Evolutionary conservation across 2,329 filamentous ascomycete genomes (phyloP).

Genomic region (Claviceps arundinis): DNA sequence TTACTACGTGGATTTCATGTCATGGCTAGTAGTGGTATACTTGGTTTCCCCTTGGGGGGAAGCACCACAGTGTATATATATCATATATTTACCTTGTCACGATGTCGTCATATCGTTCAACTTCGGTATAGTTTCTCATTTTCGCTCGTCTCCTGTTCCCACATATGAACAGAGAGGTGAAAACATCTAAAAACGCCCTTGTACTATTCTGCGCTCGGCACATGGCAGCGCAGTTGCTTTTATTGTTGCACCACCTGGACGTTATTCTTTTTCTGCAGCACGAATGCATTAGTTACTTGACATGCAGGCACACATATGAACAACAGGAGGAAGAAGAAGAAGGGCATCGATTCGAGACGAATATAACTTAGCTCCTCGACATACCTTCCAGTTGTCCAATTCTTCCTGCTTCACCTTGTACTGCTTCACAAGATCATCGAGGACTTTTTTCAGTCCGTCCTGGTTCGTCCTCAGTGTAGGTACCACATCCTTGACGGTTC

Average conservation of each 20-base stretch:
- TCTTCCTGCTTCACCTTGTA: slow-evolving; percentile 92
- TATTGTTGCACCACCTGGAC: slow-evolving; percentile 73
- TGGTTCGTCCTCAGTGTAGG: slow-evolving; percentile 87
- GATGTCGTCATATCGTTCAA: background rate
- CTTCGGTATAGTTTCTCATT: background rate
- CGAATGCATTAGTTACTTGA: background rate
- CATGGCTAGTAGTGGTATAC: background rate
- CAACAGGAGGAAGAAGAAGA: too few relatives aligned
- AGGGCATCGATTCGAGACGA: background rate
- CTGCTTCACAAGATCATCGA: slow-evolving; percentile 90
- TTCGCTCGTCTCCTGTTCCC: background rate
- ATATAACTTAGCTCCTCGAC: slow-evolving; percentile 14
- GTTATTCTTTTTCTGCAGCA: slow-evolving; percentile 70
- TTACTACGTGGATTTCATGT: background rate
- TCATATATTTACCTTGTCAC: background rate
- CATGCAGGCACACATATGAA: too few relatives aligned
- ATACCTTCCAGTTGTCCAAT: slow-evolving; percentile 96
- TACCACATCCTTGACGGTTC: slow-evolving; percentile 84
- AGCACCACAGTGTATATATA: background rate
- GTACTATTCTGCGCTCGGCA: background rate
- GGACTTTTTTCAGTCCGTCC: slow-evolving; percentile 82
- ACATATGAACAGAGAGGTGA: background rate
- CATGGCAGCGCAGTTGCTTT: slow-evolving; percentile 10
- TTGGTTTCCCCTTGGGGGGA: background rate
- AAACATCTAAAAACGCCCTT: too few relatives aligned